A percentile compares a stretch with the other conserved stretches of the same genome.
These are phyloP conservation scores for Aspergillus haitiensis DNA, from an alignment of 495 filamentous ascomycete genomes.

Conservation along the genomic window DNA sequence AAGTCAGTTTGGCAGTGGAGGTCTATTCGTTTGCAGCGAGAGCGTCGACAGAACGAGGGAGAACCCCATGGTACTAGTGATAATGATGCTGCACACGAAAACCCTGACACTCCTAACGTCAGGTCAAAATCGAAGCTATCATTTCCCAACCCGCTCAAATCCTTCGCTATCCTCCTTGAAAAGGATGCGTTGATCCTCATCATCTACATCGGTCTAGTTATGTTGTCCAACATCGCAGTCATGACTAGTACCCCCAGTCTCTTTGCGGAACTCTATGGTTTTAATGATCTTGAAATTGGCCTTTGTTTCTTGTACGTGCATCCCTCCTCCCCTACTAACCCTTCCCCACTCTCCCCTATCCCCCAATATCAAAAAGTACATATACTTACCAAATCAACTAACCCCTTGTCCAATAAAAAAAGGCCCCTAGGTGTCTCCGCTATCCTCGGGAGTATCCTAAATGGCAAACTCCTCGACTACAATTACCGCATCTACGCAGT, in stretches of 20 bases:
- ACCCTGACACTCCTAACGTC: not conserved
- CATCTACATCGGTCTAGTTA: constrained; percentile 54
- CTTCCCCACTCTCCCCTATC: not conserved
- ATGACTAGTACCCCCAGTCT: constrained; percentile 56
- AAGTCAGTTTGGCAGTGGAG: constrained; percentile 41
- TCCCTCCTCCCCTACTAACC: constrained; percentile 25
- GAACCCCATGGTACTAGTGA: constrained; percentile 13
- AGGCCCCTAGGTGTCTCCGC: constrained; percentile 57
- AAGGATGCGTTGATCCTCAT: constrained; percentile 64
- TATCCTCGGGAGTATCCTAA: constrained; percentile 53
- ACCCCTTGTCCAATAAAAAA: not conserved
- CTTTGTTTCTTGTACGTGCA: constrained; percentile 47
- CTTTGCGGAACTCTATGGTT: constrained; percentile 62
- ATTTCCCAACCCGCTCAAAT: constrained; percentile 66
- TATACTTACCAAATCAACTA: constrained; percentile 17
- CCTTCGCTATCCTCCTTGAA: constrained; percentile 60
- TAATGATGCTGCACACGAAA: constrained; percentile 27
- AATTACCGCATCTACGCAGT: constrained; percentile 56
- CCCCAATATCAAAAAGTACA: not conserved
- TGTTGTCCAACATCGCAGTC: constrained; percentile 50
- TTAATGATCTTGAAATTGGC: constrained; percentile 64
- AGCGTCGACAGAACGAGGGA: constrained; percentile 4
- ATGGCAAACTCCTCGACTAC: constrained; percentile 57
- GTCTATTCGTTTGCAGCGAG: not conserved
- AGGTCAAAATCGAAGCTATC: constrained; percentile 44